A percentile compares a stretch with the other conserved stretches of the same genome.
Conservation (phyloP, 2,329 filamentous ascomycete genomes). For the Hysterium pulicare region DNA sequence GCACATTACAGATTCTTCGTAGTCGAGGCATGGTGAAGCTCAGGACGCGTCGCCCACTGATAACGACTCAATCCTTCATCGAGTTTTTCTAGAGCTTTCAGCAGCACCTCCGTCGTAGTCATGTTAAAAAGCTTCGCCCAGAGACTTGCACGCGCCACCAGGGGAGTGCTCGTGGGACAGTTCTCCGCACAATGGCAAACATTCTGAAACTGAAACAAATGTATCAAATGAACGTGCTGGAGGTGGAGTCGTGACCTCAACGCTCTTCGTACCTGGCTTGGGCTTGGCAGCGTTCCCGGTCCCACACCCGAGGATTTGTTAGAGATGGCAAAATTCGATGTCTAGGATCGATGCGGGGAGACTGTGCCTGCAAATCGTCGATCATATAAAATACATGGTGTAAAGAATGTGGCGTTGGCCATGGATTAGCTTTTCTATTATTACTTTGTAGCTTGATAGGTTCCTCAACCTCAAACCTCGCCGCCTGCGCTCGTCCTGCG, state of each 20-base stretch:
- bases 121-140: not conserved
- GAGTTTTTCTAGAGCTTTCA: too few relatives aligned
- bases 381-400: not conserved
- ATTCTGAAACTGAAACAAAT: not conserved
- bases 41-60: too few relatives aligned
- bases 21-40: not conserved
- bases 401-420: constrained; percentile 12
- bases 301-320: too few relatives aligned
- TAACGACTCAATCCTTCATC: too few relatives aligned
- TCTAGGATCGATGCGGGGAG: not conserved
- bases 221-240: too few relatives aligned
- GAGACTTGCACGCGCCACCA: not conserved
- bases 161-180: not conserved
- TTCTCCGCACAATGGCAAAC: not conserved
- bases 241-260: too few relatives aligned
- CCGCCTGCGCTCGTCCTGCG: constrained; percentile 10
- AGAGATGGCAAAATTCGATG: too few relatives aligned
- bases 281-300: not conserved
- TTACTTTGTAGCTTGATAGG: constrained; percentile 16
- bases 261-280: too few relatives aligned
- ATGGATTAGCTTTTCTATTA: constrained; percentile 9
- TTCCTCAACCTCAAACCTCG: constrained; percentile 12
- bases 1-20: not conserved
- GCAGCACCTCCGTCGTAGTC: too few relatives aligned
- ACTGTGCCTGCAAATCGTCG: not conserved